Base-by-base conservation (phyloP, 1,284 basidiomycete genomes). In the Trichosporon sp. region DNA sequence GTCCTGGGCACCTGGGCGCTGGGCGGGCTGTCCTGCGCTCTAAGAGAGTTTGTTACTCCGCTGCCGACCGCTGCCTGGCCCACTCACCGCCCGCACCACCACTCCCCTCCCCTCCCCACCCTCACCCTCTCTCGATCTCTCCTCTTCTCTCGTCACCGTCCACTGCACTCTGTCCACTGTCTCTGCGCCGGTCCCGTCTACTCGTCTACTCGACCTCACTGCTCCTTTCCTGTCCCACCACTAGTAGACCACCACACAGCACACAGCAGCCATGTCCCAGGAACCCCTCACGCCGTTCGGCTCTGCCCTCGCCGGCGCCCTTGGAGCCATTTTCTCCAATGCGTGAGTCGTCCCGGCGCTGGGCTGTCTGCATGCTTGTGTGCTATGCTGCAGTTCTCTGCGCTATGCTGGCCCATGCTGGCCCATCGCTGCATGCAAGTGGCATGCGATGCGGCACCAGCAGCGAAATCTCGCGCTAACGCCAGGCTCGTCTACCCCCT, bases 321-420 rank as follows among this genome's bases (percentile, higher is more conserved):
- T 99, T 63, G 95, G 96, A 66, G 95, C 91, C 65, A 92, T 93
- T 78, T 92, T 96, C 82, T 91, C 91, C 74, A 93, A 92, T 76
- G 93, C 94, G 93, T 96, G 81, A 84, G 93, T 88, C 9, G 18
- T 13, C 32, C 34, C 53, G 21, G n/a, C 64, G 25, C 13, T 9
- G 27, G 25, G 27, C 6, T 21, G 12, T 6, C 18, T 32, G 27
- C 31, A 47, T 56, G 44, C 23, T 63, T 18, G 42, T 18, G 29
- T 31, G 27, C 65, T 27, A 27, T 56, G 23, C 9, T 4, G 27
- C 5, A n/a, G 27, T n/a, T n/a, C n/a, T n/a, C n/a, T n/a, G n/a
- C n/a, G n/a, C n/a, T n/a, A n/a, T n/a, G n/a, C n/a, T n/a, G n/a
- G n/a, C n/a, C n/a, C n/a, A n/a, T n/a, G n/a, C n/a, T n/a, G n/a